Evolutionary conservation across 345 rosid species (phyloP), one percentile per base, ranked within the genome.

Genomic region (Excoecaria cochinchinensis): DNA sequence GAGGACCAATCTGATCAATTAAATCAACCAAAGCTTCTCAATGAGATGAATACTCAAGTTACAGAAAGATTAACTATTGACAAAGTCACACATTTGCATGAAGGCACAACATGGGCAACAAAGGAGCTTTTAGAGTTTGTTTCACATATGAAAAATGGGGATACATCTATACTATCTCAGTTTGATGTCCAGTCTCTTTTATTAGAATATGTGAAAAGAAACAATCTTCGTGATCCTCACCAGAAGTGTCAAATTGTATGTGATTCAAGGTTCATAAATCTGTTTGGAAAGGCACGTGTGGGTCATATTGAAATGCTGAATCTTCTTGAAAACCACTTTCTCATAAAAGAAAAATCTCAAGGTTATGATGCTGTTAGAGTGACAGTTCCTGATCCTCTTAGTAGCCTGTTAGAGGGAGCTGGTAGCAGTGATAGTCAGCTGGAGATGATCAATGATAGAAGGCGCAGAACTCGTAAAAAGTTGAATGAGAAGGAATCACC

Each of bases 241-340:
- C 86, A 83, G 78, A 87, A 89, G 78, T 81, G 87, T 76, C 89
- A 89, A 77, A 87, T 95, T 76, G 21, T 91, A 56, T 95, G 99
- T 74, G 99, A 95, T 70, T 52, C 76, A 65, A 89, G 83, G 87
- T 98, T 95, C 65, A 63, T 78, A 69, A 87, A 79, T 77, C 85
- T 95, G 72, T 93, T 95, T 85, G 91, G 93, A 17, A 88, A 80
- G 84, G 79, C 73, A 71, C 85, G 86, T 74, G 82, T 93, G 70
- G 97, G 90, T 58, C 97, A 88, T 77, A 72, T 91, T 85, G 98
- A 95, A 85, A 92, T 95, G 99, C 87, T 87, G 65, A 91, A 88
- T 87, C 94, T 92, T 85, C 90, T 95, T 16, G 94, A 91, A 77
- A 79, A 80, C 72, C 99, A 95, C 75, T 85, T 89, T 79, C 91